Evolutionary conservation across 2,329 filamentous ascomycete species (phyloP).

Genomic region (Fusarium udum): DNA sequence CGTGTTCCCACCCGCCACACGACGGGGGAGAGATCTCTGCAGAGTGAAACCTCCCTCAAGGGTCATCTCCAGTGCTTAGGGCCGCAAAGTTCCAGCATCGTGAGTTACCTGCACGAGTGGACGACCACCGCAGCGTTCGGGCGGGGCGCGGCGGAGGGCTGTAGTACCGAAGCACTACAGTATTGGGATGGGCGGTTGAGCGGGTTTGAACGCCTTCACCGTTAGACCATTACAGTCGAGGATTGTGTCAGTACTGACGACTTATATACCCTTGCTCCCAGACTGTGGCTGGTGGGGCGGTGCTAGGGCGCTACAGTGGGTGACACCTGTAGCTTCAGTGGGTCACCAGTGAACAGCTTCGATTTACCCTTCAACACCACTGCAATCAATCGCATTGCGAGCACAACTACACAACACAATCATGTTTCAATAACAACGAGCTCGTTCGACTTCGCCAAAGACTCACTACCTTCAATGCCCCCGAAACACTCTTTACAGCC

Average conservation of each 20-base stretch:
- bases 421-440: neutral
- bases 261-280: conserved; percentile 30
- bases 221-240: conserved; percentile 71
- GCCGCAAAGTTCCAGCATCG: conserved; percentile 64
- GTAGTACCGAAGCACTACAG: conserved; percentile 48
- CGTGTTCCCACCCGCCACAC: conserved; percentile 76
- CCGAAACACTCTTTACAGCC: neutral
- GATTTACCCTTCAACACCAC: neutral
- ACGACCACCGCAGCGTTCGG: conserved; percentile 73
- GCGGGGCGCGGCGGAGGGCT: conserved; percentile 69
- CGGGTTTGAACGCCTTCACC: conserved; percentile 67
- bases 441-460: neutral
- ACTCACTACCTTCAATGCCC: neutral
- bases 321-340: neutral
- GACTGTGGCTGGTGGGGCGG: neutral
- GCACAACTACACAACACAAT: neutral
- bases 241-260: neutral
- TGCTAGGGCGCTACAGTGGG: neutral
- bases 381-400: neutral
- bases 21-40: conserved; percentile 77
- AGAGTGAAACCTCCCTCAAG: conserved; percentile 79
- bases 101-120: conserved; percentile 74
- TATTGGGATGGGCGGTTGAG: conserved; percentile 59
- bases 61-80: conserved; percentile 75
- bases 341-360: neutral